Conservation (phyloP, 2,329 filamentous ascomycete species). For the Nigrograna mackinnonii region DNA sequence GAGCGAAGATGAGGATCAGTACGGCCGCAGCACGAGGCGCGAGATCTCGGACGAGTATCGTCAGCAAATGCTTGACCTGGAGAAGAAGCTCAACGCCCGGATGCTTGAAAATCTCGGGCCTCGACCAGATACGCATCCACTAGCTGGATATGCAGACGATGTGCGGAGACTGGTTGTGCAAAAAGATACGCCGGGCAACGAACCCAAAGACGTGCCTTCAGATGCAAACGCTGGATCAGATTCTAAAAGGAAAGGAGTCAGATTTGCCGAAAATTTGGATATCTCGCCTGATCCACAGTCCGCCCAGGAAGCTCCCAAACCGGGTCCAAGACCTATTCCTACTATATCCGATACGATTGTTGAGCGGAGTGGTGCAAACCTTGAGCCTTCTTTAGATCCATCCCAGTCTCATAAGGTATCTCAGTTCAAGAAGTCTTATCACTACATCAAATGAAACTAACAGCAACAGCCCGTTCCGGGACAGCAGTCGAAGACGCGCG, state of each 20-base stretch:
- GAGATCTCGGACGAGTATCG: constrained; percentile 76
- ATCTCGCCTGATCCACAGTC: constrained; percentile 57
- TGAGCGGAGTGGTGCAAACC: constrained; percentile 27
- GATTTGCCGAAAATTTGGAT: constrained; percentile 77
- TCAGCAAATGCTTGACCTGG: constrained; percentile 81
- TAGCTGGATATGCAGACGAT: constrained; percentile 56
- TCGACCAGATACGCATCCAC: constrained; percentile 37
- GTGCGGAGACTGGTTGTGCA: constrained; percentile 58
- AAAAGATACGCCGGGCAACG: constrained; percentile 42
- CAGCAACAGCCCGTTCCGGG: constrained; percentile 26
- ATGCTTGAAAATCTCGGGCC: constrained; percentile 63
- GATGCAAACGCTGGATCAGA: constrained; percentile 7
- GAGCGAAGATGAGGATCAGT: constrained; percentile 73
- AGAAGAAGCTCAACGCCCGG: constrained; percentile 70
- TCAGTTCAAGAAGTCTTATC: constrained; percentile 43
- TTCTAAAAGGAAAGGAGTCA: constrained; percentile 68
- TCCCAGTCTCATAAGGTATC: constrained; percentile 40
- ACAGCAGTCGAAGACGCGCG: constrained; percentile 36
- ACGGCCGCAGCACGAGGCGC: constrained; percentile 71
- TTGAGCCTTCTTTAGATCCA: constrained; percentile 14
- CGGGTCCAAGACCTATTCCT: constrained; percentile 17
- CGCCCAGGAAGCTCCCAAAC: constrained; percentile 8
- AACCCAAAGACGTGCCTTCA: constrained; percentile 14
- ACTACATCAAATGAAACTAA: constrained; percentile 15
- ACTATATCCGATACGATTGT: constrained; percentile 39